Evolutionary conservation across 352 stramenopile species (phyloP).

Genomic region (Phytophthora agathidicida): DNA sequence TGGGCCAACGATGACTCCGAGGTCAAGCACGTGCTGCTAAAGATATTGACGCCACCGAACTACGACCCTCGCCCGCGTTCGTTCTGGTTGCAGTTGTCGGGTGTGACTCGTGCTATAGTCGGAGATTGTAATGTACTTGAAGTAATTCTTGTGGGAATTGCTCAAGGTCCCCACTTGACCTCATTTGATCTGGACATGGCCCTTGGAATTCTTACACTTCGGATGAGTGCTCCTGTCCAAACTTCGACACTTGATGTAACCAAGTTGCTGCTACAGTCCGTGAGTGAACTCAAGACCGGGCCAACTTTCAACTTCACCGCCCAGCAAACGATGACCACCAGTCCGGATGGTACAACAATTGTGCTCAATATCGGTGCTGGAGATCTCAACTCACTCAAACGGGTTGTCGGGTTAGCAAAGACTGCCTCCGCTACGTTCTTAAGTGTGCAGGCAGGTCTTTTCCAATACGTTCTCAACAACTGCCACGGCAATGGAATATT

Average conservation of each 20-base stretch:
- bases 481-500: constrained; percentile 41
- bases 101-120: constrained; percentile 46
- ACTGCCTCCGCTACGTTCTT: constrained; percentile 38
- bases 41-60: constrained; percentile 39
- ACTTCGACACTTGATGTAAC: constrained; percentile 47
- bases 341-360: constrained; percentile 45
- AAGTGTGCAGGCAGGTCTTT: constrained; percentile 33
- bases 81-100: constrained; percentile 58
- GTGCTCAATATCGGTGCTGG: constrained; percentile 42
- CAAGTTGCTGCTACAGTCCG: constrained; percentile 54
- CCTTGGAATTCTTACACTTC: constrained; percentile 39
- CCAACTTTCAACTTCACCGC: constrained; percentile 32
- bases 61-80: constrained; percentile 47
- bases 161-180: constrained; percentile 41
- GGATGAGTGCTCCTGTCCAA: constrained; percentile 42
- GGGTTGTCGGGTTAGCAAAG: constrained; percentile 33
- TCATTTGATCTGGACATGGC: constrained; percentile 66
- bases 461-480: constrained; percentile 54
- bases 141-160: constrained; percentile 44
- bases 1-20: constrained; percentile 47
- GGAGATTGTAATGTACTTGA: constrained; percentile 56
- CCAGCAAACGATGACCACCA: constrained; percentile 46
- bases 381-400: constrained; percentile 63
- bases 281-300: constrained; percentile 1
- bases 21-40: constrained; percentile 48